Base-by-base conservation (phyloP, 2,329 filamentous ascomycete species). In the Ceratocystis eucalypticola region DNA sequence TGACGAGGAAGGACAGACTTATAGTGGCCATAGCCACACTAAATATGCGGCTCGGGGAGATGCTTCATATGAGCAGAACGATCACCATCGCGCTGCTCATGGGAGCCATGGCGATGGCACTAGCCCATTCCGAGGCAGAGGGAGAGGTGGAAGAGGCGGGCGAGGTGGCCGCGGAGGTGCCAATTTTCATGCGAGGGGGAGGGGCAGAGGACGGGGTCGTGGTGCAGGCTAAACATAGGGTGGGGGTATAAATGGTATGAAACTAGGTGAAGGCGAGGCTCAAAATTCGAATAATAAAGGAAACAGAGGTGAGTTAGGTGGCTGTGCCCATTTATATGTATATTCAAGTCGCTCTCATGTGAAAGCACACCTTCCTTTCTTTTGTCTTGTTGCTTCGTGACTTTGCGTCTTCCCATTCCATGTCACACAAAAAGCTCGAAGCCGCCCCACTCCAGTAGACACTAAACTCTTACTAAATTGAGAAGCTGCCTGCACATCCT, bases 161-260 rank as follows among this genome's bases (percentile, higher is more conserved):
- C 53, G 48, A 22, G 64, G 64, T 20, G 22, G 41, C 28, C 25
- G 55, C 30, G 64, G 64, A 7, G 8, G 44, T 20, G 22, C 22
- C n/a, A 37, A 20, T 15, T 65, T 57, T 75, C 77, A 55, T 77
- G 77, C 61, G 79, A 80, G 57, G 76, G 76, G 68, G 77, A 79
- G 59, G 59, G 65, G 62, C 12, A 37, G 57, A 22, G 45, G 76
- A 75, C 37, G 77, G 76, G 8, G 77, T 76, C 61, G 76, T 80
- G n/a, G 78, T 78, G 53, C 82, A 81, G 69, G 79, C 48, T 22
- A 20, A 25, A 20, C 6, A 20, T 22, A 20, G 8, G 6, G 22
- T 2, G 22, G 22, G 22, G 22, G 7, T 10, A 10, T 1, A 50
- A 10, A 20, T 20, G 48, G n/a, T 2, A 48, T 15, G 37, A 15